Evolutionary conservation across 306 rosid genomes (phyloP).

Genomic region (Medicago arabica): DNA sequence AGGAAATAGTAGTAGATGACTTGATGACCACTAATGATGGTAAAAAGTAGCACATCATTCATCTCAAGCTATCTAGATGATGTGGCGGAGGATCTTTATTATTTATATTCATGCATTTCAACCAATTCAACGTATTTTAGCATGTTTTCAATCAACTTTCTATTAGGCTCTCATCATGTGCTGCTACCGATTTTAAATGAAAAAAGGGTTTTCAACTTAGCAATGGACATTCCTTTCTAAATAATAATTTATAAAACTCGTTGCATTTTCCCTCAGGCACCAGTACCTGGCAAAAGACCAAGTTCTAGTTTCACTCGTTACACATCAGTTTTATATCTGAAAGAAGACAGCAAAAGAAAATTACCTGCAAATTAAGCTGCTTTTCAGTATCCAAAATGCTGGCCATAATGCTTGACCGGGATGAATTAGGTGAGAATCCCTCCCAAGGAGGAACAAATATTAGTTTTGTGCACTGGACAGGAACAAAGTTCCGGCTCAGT

Average conservation of each 20-base stretch:
- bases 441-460: constrained; percentile 99
- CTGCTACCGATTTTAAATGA: constrained; percentile 16
- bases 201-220: constrained; percentile 32
- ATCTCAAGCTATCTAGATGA: constrained; percentile 34
- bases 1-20: constrained; percentile 25
- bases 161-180: constrained; percentile 20
- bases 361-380: constrained; percentile 63
- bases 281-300: constrained; percentile 13
- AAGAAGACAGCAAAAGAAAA: constrained; percentile 29
- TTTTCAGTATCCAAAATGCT: constrained; percentile 64
- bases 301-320: constrained; percentile 27
- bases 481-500: constrained; percentile 79
- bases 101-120: constrained; percentile 29
- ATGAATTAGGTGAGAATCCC: constrained; percentile 96
- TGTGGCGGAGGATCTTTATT: constrained; percentile 7
- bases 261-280: constrained; percentile 26
- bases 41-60: constrained; percentile 30
- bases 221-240: constrained; percentile 31
- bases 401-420: constrained; percentile 93
- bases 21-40: background rate
- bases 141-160: constrained; percentile 30
- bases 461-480: constrained; percentile 92
- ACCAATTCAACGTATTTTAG: constrained; percentile 27
- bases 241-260: constrained; percentile 21
- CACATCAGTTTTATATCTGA: background rate